Conservation (phyloP, 495 filamentous ascomycete species). For the Penicillium diatomitis region DNA sequence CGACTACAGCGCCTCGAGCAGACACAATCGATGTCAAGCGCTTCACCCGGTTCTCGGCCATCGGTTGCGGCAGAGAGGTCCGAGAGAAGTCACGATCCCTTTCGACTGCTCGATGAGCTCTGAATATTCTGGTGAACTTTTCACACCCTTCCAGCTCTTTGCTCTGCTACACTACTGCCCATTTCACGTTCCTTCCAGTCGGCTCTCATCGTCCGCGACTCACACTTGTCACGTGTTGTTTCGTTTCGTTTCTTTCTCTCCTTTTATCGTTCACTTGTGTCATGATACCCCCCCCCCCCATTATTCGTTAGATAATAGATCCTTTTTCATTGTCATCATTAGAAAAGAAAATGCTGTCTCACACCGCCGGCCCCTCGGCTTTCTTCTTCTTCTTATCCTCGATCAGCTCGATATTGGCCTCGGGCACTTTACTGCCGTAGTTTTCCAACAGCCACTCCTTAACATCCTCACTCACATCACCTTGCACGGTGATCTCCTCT, state of each 20-base stretch:
- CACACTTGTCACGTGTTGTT: not conserved
- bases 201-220: not conserved
- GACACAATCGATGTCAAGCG: slow-evolving; percentile 1
- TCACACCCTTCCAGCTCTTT: too few species aligned
- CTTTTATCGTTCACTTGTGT: slow-evolving; percentile 13
- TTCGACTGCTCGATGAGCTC: slow-evolving; percentile 28
- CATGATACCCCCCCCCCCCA: slow-evolving; percentile 19
- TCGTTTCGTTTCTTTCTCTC: slow-evolving; percentile 5
- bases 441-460: slow-evolving; percentile 81
- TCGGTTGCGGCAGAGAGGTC: not conserved
- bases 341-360: not conserved
- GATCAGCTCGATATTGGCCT: slow-evolving; percentile 87
- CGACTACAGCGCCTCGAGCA: slow-evolving; percentile 12
- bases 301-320: slow-evolving; percentile 4
- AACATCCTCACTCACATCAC: slow-evolving; percentile 92
- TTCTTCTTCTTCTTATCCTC: slow-evolving; percentile 85
- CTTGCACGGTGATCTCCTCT: slow-evolving; percentile 97
- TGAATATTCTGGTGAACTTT: slow-evolving; percentile 1
- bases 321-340: slow-evolving; percentile 10
- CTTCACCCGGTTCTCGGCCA: slow-evolving; percentile 1
- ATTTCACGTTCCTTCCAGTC: not conserved
- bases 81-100: slow-evolving; percentile 17
- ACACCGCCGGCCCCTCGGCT: not conserved
- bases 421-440: slow-evolving; percentile 71
- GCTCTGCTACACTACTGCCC: too few species aligned